phyloP scores from a whole-genome alignment of 1,139 yeast genomes.

The Spencermartinsiella ligniputridi region DNA sequence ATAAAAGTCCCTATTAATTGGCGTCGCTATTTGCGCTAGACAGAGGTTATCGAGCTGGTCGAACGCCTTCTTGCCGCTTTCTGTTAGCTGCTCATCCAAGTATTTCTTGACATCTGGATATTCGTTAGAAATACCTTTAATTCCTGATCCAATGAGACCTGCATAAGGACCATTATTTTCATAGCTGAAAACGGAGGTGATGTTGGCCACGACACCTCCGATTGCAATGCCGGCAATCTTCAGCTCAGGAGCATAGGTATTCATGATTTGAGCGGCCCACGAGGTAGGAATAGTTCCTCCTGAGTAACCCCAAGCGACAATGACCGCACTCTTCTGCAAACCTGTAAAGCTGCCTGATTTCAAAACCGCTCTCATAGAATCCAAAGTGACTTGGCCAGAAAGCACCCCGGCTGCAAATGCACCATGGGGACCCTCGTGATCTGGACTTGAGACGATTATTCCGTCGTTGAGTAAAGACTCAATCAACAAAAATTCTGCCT shows the following conservation, averaged over 20 bases:
- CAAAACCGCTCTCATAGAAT: slow-evolving; percentile 25
- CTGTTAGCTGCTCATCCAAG: slow-evolving; percentile 4
- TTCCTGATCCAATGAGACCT: slow-evolving; percentile 8
- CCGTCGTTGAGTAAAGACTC: slow-evolving; percentile 13
- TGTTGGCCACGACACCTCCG: slow-evolving; percentile 24
- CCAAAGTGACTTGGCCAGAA: slow-evolving; percentile 25
- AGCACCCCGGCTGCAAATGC: slow-evolving; percentile 22
- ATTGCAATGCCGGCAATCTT: slow-evolving; percentile 25
- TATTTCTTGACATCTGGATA: slow-evolving; percentile 3
- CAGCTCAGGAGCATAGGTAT: slow-evolving; percentile 27
- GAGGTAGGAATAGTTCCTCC: slow-evolving; percentile 30
- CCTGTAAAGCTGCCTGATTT: slow-evolving; percentile 14
- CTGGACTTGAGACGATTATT: slow-evolving; percentile 24
- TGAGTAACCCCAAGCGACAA: slow-evolving; percentile 27
- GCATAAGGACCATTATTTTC: slow-evolving; percentile 6
- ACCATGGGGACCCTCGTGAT: slow-evolving; percentile 26
- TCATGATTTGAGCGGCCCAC: slow-evolving; percentile 26
- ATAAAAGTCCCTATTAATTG: slow-evolving; percentile 11
- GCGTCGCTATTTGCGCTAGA: slow-evolving; percentile 16
- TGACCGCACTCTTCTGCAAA: slow-evolving; percentile 12
- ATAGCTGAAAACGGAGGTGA: slow-evolving; percentile 12
- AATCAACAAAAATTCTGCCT: slow-evolving; percentile 7
- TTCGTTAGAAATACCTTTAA: slow-evolving; percentile 6
- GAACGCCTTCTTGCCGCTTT: slow-evolving; percentile 7
- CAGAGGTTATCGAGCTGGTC: slow-evolving; percentile 18